phyloP scores from a whole-genome alignment of 495 filamentous ascomycete species.

The Rhizodiscina lignyota region DNA sequence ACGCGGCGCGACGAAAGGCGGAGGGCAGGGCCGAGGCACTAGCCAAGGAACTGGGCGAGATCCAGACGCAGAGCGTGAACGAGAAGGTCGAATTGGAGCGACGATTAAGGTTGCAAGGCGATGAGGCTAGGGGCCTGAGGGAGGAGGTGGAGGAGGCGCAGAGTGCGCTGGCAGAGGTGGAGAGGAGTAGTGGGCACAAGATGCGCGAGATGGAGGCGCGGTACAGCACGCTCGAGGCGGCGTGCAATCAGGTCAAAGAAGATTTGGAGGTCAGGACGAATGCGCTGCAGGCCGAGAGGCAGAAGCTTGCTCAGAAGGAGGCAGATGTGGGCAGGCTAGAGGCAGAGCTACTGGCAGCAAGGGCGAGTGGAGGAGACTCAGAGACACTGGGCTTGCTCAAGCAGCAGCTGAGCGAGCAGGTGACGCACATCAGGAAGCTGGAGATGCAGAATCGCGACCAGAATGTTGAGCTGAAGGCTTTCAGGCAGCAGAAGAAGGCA shows the following conservation, averaged over 20 bases:
- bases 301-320: constrained; percentile 50
- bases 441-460: constrained; percentile 72
- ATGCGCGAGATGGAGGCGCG: constrained; percentile 54
- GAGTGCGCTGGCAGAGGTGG: constrained; percentile 50
- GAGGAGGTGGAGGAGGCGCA: constrained; percentile 67
- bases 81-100: constrained; percentile 57
- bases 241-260: constrained; percentile 51
- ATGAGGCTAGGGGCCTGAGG: constrained; percentile 50
- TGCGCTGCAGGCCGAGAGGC: constrained; percentile 46
- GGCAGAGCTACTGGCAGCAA: constrained; percentile 64
- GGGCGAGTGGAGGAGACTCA: constrained; percentile 68
- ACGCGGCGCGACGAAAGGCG: constrained; percentile 55
- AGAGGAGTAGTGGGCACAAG: constrained; percentile 52
- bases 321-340: constrained; percentile 54
- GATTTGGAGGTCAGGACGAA: constrained; percentile 50
- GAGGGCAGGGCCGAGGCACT: constrained; percentile 58
- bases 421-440: constrained; percentile 69
- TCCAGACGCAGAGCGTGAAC: constrained; percentile 45
- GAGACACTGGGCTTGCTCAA: constrained; percentile 71
- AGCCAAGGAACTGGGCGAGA: constrained; percentile 51
- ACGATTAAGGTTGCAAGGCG: constrained; percentile 50
- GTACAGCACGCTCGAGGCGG: constrained; percentile 46
- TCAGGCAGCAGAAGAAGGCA: constrained; percentile 62
- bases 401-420: constrained; percentile 75
- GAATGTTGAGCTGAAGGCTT: constrained; percentile 56